Conservation (phyloP, 345 rosid species). For the Eutrema japonicum region DNA sequence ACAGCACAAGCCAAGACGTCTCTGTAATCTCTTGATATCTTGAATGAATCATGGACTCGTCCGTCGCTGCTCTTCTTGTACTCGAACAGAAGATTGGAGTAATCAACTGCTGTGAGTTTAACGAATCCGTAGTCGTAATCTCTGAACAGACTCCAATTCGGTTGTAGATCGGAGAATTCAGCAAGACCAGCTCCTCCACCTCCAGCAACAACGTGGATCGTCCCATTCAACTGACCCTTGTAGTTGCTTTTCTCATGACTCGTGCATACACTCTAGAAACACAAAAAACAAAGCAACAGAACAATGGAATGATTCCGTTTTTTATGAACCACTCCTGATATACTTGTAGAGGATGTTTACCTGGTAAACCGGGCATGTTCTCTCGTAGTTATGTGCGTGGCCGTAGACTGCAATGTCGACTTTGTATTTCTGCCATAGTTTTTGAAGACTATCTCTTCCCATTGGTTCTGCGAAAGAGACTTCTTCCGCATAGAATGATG, state of each 20-base stretch:
- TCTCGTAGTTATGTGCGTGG: slow-evolving; percentile 76
- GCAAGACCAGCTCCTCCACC: slow-evolving; percentile 73
- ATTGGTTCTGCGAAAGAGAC: slow-evolving; percentile 73
- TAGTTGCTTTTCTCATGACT: slow-evolving; percentile 54
- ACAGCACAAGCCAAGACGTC: slow-evolving; percentile 59
- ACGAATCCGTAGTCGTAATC: slow-evolving; percentile 58
- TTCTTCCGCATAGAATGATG: slow-evolving; percentile 48
- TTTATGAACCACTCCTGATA: neutral
- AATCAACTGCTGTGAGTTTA: slow-evolving; percentile 63
- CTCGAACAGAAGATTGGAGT: slow-evolving; percentile 60
- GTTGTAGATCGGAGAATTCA: slow-evolving; percentile 50
- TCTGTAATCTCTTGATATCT: slow-evolving; percentile 56
- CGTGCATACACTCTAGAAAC: slow-evolving; percentile 61
- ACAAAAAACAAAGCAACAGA: slow-evolving; percentile 2
- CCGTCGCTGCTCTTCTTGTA: slow-evolving; percentile 81
- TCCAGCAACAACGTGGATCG: slow-evolving; percentile 76
- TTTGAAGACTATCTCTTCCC: slow-evolving; percentile 71
- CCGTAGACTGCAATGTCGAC: slow-evolving; percentile 77
- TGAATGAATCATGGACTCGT: slow-evolving; percentile 65
- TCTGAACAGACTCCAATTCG: slow-evolving; percentile 60
- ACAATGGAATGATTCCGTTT: neutral
- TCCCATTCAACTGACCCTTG: slow-evolving; percentile 59
- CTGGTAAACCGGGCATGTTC: slow-evolving; percentile 79
- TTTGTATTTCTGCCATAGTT: slow-evolving; percentile 79
- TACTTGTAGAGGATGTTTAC: slow-evolving; percentile 39